phyloP scores from a whole-genome alignment of 129 eudicot genomes.

The Flaveria trinervia region DNA sequence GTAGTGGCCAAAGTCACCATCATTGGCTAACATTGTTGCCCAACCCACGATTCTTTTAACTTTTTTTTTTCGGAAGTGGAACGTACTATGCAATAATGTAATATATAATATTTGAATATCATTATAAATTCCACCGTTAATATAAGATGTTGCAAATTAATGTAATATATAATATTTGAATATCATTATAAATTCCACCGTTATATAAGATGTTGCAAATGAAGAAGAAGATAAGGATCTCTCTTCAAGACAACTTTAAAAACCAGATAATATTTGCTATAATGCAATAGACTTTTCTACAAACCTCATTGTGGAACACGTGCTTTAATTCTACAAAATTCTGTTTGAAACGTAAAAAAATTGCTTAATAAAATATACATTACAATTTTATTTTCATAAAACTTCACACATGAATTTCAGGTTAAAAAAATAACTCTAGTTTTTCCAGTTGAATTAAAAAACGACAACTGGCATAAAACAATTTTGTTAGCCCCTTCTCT shows the following conservation, averaged over 20 bases:
- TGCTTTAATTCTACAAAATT: not conserved
- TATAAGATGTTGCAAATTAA: conserved; percentile 12
- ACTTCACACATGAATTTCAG: too few relatives aligned
- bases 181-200: conserved; percentile 5
- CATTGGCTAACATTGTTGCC: conserved; percentile 26
- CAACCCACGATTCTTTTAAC: conserved; percentile 34
- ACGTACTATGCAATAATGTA: not conserved
- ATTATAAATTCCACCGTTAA: conserved; percentile 8
- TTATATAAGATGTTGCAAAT: conserved; percentile 12
- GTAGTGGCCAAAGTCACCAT: conserved; percentile 25
- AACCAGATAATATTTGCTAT: conserved; percentile 11
- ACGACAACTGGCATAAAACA: too few relatives aligned
- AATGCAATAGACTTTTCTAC: not conserved
- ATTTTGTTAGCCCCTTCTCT: too few relatives aligned
- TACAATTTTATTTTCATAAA: too few relatives aligned
- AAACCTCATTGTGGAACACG: not conserved
- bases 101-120: not conserved
- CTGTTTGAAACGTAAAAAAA: not conserved
- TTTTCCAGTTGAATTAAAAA: too few relatives aligned
- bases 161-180: not conserved
- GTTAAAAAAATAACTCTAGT: too few relatives aligned
- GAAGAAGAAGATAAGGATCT: conserved; percentile 26
- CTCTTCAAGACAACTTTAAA: conserved; percentile 1
- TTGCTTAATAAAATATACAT: too few relatives aligned
- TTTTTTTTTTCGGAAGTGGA: conserved; percentile 35